These are phyloP conservation scores for Agarophyton chilense DNA, from an alignment of 23 red algal genomes.

Conservation along the genomic window DNA sequence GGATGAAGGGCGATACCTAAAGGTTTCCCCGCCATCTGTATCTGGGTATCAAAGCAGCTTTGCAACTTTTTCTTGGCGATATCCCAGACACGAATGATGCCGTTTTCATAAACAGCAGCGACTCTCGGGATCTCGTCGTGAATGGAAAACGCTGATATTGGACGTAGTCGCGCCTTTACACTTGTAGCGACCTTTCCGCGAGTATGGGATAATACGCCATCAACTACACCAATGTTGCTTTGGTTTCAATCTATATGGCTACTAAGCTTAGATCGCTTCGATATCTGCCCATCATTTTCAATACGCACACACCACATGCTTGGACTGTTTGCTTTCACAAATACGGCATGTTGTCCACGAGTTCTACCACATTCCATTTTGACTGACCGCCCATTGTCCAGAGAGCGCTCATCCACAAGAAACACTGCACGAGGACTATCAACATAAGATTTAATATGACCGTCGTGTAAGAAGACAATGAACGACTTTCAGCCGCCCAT, in stretches of 20 bases:
- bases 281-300: constrained; percentile 11
- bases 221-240: constrained; percentile 42
- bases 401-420: constrained; percentile 18
- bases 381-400: constrained; percentile 31
- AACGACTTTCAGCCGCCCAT: constrained; percentile 36
- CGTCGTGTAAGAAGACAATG: constrained; percentile 53
- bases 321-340: constrained; percentile 59
- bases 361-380: neutral
- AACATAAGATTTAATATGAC: constrained; percentile 18
- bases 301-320: constrained; percentile 57
- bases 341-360: constrained; percentile 33
- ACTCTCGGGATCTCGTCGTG: constrained; percentile 25
- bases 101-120: constrained; percentile 65
- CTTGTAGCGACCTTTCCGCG: constrained; percentile 63
- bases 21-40: constrained; percentile 39
- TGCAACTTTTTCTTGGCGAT: constrained; percentile 28
- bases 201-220: constrained; percentile 23
- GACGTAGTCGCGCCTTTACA: constrained; percentile 36
- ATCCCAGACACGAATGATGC: constrained; percentile 65
- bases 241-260: constrained; percentile 60
- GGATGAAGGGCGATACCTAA: constrained; percentile 59
- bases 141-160: constrained; percentile 37
- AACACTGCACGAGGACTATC: constrained; percentile 3
- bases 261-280: constrained; percentile 42
- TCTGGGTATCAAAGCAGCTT: constrained; percentile 51